phyloP scores from a whole-genome alignment of 208 protist genomes.

The Crithidia sp. region DNA sequence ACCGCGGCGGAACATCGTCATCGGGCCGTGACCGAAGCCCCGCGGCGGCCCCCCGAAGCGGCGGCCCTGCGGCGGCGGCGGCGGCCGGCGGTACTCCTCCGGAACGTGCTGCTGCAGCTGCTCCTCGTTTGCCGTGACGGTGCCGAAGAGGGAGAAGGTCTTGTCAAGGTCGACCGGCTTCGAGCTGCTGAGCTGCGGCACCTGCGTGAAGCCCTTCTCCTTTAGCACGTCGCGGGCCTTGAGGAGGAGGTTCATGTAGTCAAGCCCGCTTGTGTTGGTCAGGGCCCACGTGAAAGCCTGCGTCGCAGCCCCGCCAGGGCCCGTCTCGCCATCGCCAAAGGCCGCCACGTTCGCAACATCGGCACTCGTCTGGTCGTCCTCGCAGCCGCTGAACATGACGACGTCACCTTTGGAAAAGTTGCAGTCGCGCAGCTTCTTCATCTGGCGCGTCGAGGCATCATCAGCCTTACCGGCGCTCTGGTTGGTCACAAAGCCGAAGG shows the following conservation, averaged over 20 bases:
- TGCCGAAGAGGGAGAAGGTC: conserved; percentile 88
- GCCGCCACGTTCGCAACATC: conserved; percentile 45
- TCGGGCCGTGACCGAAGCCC: conserved; percentile 14
- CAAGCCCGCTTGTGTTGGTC: conserved; percentile 65
- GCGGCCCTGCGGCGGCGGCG: conserved; percentile 31
- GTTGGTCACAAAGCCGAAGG: conserved; percentile 75
- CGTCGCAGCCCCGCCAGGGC: conserved; percentile 60
- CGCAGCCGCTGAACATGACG: conserved; percentile 90
- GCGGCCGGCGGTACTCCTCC: conserved; percentile 50
- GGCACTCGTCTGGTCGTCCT: conserved; percentile 84
- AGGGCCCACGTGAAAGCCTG: conserved; percentile 80
- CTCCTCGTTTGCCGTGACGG: conserved; percentile 61
- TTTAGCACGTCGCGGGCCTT: conserved; percentile 77
- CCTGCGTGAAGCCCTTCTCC: conserved; percentile 77
- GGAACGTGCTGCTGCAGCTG: conserved; percentile 63
- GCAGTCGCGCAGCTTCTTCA: conserved; percentile 63
- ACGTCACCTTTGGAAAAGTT: conserved; percentile 88
- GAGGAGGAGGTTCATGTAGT: conserved; percentile 85
- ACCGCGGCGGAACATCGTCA: conserved; percentile 16
- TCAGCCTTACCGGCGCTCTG: conserved; percentile 2
- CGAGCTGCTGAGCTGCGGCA: conserved; percentile 89
- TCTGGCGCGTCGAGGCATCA: conserved; percentile 32
- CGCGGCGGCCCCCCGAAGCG: conserved; percentile 12
- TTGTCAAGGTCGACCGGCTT: conserved; percentile 91
- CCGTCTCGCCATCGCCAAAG: conserved; percentile 50